Conservation (phyloP, 2,329 filamentous ascomycete species). For the Phialophora verrucosa region DNA sequence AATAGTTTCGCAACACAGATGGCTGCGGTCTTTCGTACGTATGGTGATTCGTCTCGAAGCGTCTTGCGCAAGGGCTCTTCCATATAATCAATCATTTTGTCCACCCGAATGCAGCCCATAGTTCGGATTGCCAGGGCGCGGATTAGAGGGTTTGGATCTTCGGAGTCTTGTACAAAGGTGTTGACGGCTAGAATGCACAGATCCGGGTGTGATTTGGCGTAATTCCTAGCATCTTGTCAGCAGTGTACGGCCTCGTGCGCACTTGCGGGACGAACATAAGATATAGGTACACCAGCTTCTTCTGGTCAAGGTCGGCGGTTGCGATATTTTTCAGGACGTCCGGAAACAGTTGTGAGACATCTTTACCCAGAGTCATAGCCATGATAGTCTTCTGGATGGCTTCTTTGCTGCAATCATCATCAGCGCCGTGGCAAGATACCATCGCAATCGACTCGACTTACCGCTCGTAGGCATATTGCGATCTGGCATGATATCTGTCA, state of each 20-base stretch:
- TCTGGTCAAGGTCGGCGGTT: slow-evolving; percentile 91
- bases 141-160: slow-evolving; percentile 96
- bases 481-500: slow-evolving; percentile 59
- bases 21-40: slow-evolving; percentile 96
- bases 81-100: slow-evolving; percentile 99
- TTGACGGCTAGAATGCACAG: slow-evolving; percentile 98
- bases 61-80: slow-evolving; percentile 97
- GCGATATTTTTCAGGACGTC: slow-evolving; percentile 99
- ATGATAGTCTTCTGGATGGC: slow-evolving; percentile 99
- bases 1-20: slow-evolving; percentile 98
- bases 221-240: slow-evolving; percentile 71
- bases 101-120: slow-evolving; percentile 97
- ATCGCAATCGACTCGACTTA: slow-evolving; percentile 43
- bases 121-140: slow-evolving; percentile 93
- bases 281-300: slow-evolving; percentile 98
- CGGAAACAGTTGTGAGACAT: slow-evolving; percentile 95
- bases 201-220: slow-evolving; percentile 98
- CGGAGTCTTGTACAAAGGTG: slow-evolving; percentile 98
- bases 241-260: neutral
- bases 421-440: slow-evolving; percentile 34
- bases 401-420: slow-evolving; percentile 70
- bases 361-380: slow-evolving; percentile 99
- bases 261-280: slow-evolving; percentile 72
- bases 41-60: slow-evolving; percentile 93
- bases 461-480: slow-evolving; percentile 98